These are phyloP conservation scores for Barnettozyma wickerhamii DNA, from an alignment of 805 yeast species.

Conservation along the genomic window DNA sequence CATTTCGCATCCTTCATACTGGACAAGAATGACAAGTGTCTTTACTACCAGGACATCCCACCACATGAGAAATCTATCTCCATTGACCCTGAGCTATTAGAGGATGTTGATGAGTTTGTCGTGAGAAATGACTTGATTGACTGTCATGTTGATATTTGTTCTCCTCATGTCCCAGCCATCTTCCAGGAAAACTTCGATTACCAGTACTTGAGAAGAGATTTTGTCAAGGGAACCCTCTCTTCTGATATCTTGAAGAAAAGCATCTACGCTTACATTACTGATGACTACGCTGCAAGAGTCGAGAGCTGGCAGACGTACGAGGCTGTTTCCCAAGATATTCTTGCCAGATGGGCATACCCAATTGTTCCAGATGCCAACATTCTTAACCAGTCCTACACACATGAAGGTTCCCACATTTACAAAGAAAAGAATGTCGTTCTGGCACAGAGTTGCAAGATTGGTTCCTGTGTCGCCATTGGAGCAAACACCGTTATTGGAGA, in stretches of 20 bases:
- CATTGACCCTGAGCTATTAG: conserved; percentile 81
- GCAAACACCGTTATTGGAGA: conserved; percentile 72
- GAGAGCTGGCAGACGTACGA: conserved; percentile 92
- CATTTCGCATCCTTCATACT: conserved; percentile 75
- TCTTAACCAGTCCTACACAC: conserved; percentile 66
- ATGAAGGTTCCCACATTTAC: conserved; percentile 82
- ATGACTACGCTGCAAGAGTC: conserved; percentile 86
- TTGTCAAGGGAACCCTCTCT: conserved; percentile 84
- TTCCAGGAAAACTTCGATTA: conserved; percentile 97
- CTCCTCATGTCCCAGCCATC: conserved; percentile 90
- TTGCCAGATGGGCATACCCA: conserved; percentile 93
- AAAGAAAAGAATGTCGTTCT: conserved; percentile 84
- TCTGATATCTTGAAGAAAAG: conserved; percentile 88
- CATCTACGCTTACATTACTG: conserved; percentile 81
- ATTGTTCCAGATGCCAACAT: conserved; percentile 83
- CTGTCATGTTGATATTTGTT: conserved; percentile 93
- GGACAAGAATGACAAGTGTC: conserved; percentile 69
- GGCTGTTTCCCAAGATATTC: conserved; percentile 82
- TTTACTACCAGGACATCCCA: conserved; percentile 79
- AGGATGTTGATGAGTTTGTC: conserved; percentile 65
- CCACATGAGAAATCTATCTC: conserved; percentile 45
- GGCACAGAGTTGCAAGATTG: conserved; percentile 89
- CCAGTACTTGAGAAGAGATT: conserved; percentile 80
- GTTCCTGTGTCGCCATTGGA: conserved; percentile 80
- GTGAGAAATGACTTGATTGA: conserved; percentile 92